Conservation (phyloP, 2,329 filamentous ascomycete genomes). For the Exophiala viscosa region DNA sequence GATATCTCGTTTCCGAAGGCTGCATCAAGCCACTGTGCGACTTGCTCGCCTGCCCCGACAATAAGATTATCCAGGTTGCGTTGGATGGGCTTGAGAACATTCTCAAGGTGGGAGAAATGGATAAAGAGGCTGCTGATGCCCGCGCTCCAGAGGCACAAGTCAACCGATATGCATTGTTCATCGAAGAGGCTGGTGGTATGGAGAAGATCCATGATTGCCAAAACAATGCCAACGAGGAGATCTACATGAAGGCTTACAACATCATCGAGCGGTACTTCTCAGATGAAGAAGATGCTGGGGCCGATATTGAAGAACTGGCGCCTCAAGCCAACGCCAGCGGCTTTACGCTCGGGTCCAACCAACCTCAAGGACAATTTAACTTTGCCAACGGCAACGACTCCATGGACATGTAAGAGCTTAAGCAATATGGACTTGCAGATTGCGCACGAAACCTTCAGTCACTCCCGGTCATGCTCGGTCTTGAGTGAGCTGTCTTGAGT, state of each 20-base stretch:
- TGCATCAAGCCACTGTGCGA: constrained; percentile 98
- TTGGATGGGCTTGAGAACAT: constrained; percentile 98
- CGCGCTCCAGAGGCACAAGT: constrained; percentile 65
- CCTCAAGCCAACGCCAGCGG: constrained; percentile 67
- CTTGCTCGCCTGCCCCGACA: constrained; percentile 90
- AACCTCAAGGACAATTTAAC: constrained; percentile 83
- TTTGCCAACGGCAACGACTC: constrained; percentile 72
- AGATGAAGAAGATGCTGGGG: constrained; percentile 80
- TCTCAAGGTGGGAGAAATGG: constrained; percentile 97
- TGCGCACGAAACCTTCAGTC: background rate
- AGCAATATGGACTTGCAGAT: background rate
- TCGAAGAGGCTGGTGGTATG: constrained; percentile 98
- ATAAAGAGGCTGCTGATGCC: constrained; percentile 82
- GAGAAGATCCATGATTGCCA: constrained; percentile 99
- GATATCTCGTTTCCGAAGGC: constrained; percentile 86
- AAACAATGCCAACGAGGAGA: constrained; percentile 99
- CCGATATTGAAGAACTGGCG: constrained; percentile 76
- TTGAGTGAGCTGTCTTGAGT: background rate
- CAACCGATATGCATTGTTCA: constrained; percentile 96
- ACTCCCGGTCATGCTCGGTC: background rate
- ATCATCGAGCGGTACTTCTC: constrained; percentile 99
- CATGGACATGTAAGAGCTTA: constrained; percentile 64
- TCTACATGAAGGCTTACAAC: constrained; percentile 99
- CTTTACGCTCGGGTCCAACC: constrained; percentile 65
- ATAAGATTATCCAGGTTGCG: constrained; percentile 99